phyloP scores from a whole-genome alignment of 2,329 filamentous ascomycete species.

The Pseudofabraea citricarpa region DNA sequence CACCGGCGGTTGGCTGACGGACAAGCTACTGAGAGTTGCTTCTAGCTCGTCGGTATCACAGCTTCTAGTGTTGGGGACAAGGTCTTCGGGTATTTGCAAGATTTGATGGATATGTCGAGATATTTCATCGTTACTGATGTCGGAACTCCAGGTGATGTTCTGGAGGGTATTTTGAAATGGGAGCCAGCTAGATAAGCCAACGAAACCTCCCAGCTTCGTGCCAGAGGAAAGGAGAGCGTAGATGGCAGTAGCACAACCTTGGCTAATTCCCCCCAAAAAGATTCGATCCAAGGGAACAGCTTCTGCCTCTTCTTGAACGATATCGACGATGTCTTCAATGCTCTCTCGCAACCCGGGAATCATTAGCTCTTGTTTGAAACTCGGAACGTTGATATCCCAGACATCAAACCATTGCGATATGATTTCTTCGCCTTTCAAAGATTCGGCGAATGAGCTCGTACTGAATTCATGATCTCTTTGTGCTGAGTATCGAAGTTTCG shows the following conservation, averaged over 20 bases:
- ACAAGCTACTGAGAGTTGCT: slow-evolving; percentile 1
- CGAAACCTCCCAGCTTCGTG: slow-evolving; percentile 26
- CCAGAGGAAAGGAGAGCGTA: slow-evolving; percentile 31
- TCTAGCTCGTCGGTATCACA: neutral
- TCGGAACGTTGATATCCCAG: slow-evolving; percentile 31
- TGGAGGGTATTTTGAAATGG: slow-evolving; percentile 22
- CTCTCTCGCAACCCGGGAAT: slow-evolving; percentile 34
- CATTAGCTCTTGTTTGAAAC: slow-evolving; percentile 37
- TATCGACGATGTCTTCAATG: slow-evolving; percentile 26
- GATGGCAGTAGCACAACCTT: slow-evolving; percentile 37
- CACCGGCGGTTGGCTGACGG: neutral
- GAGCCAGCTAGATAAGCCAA: slow-evolving; percentile 33
- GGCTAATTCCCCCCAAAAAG: slow-evolving; percentile 41
- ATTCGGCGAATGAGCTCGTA: slow-evolving; percentile 8
- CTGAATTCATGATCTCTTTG: slow-evolving; percentile 18
- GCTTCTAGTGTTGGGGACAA: neutral
- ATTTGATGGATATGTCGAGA: slow-evolving; percentile 1
- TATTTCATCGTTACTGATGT: neutral
- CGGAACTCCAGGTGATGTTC: neutral
- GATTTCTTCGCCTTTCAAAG: slow-evolving; percentile 10
- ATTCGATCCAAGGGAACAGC: slow-evolving; percentile 32
- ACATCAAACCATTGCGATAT: slow-evolving; percentile 47
- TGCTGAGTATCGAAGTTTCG: slow-evolving; percentile 23
- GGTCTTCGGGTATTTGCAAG: slow-evolving; percentile 1
- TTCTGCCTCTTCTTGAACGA: slow-evolving; percentile 32